phyloP scores from a whole-genome alignment of 1,284 basidiomycete species.

The Pseudozyma flocculosa region DNA sequence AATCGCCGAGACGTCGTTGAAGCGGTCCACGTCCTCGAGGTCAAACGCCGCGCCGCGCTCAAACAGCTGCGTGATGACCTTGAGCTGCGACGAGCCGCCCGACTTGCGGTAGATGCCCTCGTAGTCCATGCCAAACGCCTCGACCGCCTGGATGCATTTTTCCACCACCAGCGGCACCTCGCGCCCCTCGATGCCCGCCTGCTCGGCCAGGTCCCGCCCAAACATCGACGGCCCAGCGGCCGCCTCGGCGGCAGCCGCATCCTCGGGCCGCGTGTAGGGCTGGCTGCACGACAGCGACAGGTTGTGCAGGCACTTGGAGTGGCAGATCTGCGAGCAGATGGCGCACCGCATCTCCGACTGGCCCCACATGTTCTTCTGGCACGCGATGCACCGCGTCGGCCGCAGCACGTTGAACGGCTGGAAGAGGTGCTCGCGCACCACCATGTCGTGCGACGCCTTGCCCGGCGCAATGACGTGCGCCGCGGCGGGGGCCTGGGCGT shows the following conservation, averaged over 20 bases:
- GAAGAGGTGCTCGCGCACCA: constrained; percentile 71
- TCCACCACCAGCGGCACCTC: constrained; percentile 85
- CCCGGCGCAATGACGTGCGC: neutral
- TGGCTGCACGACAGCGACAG: constrained; percentile 47
- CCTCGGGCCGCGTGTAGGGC: constrained; percentile 37
- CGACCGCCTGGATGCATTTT: constrained; percentile 66
- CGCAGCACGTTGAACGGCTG: constrained; percentile 84
- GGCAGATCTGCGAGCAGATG: constrained; percentile 48
- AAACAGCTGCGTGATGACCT: constrained; percentile 89
- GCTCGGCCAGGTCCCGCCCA: constrained; percentile 80
- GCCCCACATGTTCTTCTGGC: constrained; percentile 98
- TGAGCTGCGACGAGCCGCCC: constrained; percentile 87
- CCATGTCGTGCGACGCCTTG: constrained; percentile 27
- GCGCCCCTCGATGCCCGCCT: constrained; percentile 72
- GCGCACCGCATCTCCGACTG: constrained; percentile 82
- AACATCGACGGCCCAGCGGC: constrained; percentile 73
- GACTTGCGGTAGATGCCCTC: constrained; percentile 97
- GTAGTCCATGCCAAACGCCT: constrained; percentile 69
- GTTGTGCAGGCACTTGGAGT: constrained; percentile 43
- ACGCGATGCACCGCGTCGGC: constrained; percentile 89
- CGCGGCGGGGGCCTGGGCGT: neutral
- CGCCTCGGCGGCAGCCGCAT: constrained; percentile 21
- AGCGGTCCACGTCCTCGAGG: constrained; percentile 78
- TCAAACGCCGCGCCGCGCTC: constrained; percentile 91
- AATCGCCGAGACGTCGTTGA: constrained; percentile 95